Evolutionary conservation across 805 yeast species (phyloP).

Genomic region (Priceomyces carsonii): DNA sequence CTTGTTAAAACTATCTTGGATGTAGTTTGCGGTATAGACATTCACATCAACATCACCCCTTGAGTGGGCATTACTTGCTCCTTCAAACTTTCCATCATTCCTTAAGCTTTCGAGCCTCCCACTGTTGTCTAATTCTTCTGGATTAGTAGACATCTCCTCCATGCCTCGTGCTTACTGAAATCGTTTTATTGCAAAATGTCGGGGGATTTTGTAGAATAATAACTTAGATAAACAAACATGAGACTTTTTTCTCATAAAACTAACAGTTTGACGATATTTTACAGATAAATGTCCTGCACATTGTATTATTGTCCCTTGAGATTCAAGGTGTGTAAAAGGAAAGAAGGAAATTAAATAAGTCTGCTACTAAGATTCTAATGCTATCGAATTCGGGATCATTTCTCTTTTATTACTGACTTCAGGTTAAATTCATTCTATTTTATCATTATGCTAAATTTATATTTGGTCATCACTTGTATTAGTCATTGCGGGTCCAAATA

Average conservation of each 20-base stretch:
- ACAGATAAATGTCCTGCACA: too few relatives aligned
- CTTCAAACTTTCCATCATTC: conserved; percentile 8
- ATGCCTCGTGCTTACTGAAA: conserved; percentile 6
- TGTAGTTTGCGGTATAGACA: conserved; percentile 8
- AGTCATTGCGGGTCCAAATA: conserved; percentile 49
- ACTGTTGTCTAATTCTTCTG: conserved; percentile 8
- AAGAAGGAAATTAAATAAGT: too few relatives aligned
- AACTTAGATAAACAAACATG: conserved; percentile 6
- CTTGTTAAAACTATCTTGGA: conserved; percentile 12
- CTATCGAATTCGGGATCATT: too few relatives aligned
- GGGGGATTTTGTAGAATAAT: conserved; percentile 7
- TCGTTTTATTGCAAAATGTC: conserved; percentile 13
- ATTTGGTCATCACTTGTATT: too few relatives aligned
- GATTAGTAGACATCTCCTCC: conserved; percentile 10
- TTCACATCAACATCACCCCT: conserved; percentile 7
- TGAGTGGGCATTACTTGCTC: conserved; percentile 1
- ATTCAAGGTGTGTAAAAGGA: too few relatives aligned
- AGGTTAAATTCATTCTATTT: too few relatives aligned
- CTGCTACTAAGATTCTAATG: too few relatives aligned
- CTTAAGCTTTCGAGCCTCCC: conserved; percentile 8
- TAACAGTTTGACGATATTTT: too few relatives aligned
- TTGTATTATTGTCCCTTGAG: too few relatives aligned
- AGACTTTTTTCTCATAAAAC: conserved; percentile 13
- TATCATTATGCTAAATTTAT: too few relatives aligned
- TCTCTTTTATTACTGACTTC: too few relatives aligned